These are phyloP conservation scores for Penicillium coffeae DNA, from an alignment of 495 filamentous ascomycete genomes.

Conservation along the genomic window DNA sequence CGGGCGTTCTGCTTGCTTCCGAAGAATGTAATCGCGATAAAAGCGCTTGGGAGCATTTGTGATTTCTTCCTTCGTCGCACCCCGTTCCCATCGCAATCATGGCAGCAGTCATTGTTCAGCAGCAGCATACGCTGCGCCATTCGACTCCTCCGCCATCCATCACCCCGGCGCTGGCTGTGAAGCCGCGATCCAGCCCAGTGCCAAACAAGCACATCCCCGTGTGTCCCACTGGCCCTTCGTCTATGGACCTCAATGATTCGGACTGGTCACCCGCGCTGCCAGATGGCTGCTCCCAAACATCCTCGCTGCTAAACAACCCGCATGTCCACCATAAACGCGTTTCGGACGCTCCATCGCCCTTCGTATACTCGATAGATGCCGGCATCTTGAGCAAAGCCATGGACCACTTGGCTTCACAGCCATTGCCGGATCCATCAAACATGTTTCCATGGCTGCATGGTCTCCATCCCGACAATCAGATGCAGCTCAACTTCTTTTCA, in stretches of 20 bases:
- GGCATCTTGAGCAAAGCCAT: constrained; percentile 65
- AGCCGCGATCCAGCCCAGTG: constrained; percentile 54
- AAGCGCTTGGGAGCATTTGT: constrained; percentile 1
- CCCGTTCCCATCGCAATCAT: constrained; percentile 24
- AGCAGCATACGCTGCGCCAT: constrained; percentile 43
- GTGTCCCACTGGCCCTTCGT: constrained; percentile 74
- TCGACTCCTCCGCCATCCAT: constrained; percentile 44
- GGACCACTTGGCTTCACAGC: constrained; percentile 68
- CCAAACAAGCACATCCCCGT: constrained; percentile 89
- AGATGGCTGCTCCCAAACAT: constrained; percentile 40
- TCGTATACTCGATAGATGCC: constrained; percentile 70
- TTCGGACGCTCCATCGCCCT: constrained; percentile 45
- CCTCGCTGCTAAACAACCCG: constrained; percentile 73
- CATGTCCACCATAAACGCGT: constrained; percentile 53
- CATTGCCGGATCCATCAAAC: constrained; percentile 73
- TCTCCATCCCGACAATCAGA: constrained; percentile 80
- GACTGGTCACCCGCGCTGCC: constrained; percentile 28
- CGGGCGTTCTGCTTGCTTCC: not conserved
- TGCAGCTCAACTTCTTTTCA: constrained; percentile 86
- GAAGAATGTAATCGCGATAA: constrained; percentile 14
- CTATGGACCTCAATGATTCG: constrained; percentile 53
- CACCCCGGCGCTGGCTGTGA: constrained; percentile 36
- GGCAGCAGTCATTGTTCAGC: constrained; percentile 52
- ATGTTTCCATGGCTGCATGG: constrained; percentile 99
- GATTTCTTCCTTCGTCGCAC: not conserved